Conservation (phyloP, 371 early-diverging fungal genomes). For the Capniomyces stellatus region DNA sequence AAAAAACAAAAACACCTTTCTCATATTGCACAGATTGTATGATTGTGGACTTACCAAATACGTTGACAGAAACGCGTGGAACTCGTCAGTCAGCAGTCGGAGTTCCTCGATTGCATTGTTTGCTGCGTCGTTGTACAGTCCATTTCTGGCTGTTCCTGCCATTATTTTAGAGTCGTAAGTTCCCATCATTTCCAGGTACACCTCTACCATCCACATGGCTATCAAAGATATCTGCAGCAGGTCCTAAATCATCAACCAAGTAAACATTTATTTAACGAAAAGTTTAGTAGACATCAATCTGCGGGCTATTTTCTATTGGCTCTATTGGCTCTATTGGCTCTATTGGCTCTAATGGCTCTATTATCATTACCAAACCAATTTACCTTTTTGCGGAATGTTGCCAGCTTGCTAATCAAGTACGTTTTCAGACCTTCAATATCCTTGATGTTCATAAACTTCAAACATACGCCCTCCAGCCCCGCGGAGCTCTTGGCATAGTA, state of each 20-base stretch:
- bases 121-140: neutral
- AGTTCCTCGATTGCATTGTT: neutral
- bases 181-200: constrained; percentile 59
- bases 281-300: too few relatives aligned
- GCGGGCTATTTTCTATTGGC: too few relatives aligned
- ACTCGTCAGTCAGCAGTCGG: neutral
- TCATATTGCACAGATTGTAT: too few relatives aligned
- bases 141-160: constrained; percentile 11
- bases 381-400: constrained; percentile 28
- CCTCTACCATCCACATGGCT: constrained; percentile 74
- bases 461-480: constrained; percentile 68
- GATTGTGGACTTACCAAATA: too few relatives aligned
- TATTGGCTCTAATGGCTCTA: too few relatives aligned
- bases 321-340: too few relatives aligned
- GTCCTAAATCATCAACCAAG: constrained; percentile 29
- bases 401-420: constrained; percentile 46
- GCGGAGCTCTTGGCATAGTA: constrained; percentile 58
- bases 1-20: too few relatives aligned
- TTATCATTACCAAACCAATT: too few relatives aligned
- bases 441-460: constrained; percentile 58
- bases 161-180: constrained; percentile 38
- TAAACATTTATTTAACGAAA: too few relatives aligned
- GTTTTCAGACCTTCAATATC: constrained; percentile 55
- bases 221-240: constrained; percentile 60
- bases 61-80: neutral